Evolutionary conservation across 1,284 basidiomycete genomes (phyloP), one percentile per base, ranked within the genome.

Genomic region (Ceratobasidium papillatum): DNA sequence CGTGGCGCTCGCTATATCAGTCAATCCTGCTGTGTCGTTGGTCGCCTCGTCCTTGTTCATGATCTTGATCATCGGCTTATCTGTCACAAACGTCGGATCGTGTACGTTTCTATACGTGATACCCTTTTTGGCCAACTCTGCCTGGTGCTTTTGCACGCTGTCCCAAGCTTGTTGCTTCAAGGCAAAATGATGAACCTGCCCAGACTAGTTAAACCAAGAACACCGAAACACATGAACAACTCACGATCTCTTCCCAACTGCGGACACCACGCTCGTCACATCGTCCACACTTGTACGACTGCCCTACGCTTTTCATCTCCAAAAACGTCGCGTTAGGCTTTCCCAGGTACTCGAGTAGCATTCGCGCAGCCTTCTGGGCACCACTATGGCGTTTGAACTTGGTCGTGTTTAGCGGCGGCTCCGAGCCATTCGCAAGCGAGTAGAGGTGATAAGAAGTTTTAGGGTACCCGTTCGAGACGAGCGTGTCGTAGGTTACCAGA

Each of bases 221-320:
- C 12, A 56, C 25, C 14, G 12, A 32, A 14, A 34, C 36, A 36
- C n/a, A n/a, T n/a, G 25, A 32, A 14, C 17, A 11, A 61, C 68
- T 27, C 30, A 71, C 68, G 3, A 71, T 71, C 14, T 58, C 68
- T 34, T 71, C 68, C 68, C 68, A 71, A 9, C 56, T 59, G 14
- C 8, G 45, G 41, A 17, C 5, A 2, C n/a, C n/a, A 34, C 3
- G 27, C 1, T 47, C 68, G 30, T 71, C 56, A 22, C 68, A 71
- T 22, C 68, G 14, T 14, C 56, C 68, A 34, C 68, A 71, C 17
- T n/a, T 19, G n/a, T 43, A 71, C 14, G 1, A 3, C 54, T 58
- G 30, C 25, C 56, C 68, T 1, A 36, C 25, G 27, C 36, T 47
- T 27, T 19, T 59, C 54, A 71, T 58, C 43, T 71, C 68, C 68